phyloP scores from a whole-genome alignment of 2,329 filamentous ascomycete genomes.

The Thyridium curvatum region DNA sequence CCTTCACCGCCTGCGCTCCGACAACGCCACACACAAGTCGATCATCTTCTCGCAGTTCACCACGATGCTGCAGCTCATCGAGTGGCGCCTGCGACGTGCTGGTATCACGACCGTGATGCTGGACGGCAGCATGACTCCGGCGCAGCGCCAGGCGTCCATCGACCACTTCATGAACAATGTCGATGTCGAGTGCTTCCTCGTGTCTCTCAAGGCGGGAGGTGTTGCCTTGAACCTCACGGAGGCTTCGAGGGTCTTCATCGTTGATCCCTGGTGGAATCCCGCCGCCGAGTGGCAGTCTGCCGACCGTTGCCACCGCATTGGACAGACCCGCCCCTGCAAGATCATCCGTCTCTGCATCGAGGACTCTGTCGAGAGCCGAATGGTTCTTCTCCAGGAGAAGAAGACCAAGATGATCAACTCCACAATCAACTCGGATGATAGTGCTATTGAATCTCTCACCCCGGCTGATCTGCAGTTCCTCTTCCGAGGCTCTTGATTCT shows the following conservation, averaged over 20 bases:
- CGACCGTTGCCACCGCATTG: constrained; percentile 89
- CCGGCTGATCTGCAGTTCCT: constrained; percentile 94
- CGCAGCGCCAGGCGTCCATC: constrained; percentile 87
- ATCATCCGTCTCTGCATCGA: constrained; percentile 95
- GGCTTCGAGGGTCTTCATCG: constrained; percentile 89
- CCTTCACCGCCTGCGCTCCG: constrained; percentile 82
- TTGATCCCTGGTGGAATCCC: constrained; percentile 99
- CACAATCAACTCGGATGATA: constrained; percentile 89
- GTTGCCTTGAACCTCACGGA: constrained; percentile 94
- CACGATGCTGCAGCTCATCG: constrained; percentile 92
- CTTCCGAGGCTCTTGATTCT: constrained; percentile 62
- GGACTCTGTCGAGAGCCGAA: constrained; percentile 92
- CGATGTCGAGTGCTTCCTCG: constrained; percentile 91
- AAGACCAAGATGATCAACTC: constrained; percentile 98
- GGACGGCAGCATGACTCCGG: constrained; percentile 93
- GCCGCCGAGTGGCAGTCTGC: constrained; percentile 99
- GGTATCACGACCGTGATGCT: constrained; percentile 98
- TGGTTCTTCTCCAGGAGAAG: constrained; percentile 95
- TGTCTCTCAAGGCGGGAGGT: constrained; percentile 92
- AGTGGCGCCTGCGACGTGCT: constrained; percentile 93
- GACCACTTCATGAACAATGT: constrained; percentile 95
- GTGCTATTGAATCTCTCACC: constrained; percentile 85
- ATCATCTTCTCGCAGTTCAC: constrained; percentile 98
- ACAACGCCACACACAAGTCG: constrained; percentile 90
- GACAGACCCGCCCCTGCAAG: constrained; percentile 86